Conservation (phyloP, 108 stramenopile species). For the Discostella stelligeroides region DNA sequence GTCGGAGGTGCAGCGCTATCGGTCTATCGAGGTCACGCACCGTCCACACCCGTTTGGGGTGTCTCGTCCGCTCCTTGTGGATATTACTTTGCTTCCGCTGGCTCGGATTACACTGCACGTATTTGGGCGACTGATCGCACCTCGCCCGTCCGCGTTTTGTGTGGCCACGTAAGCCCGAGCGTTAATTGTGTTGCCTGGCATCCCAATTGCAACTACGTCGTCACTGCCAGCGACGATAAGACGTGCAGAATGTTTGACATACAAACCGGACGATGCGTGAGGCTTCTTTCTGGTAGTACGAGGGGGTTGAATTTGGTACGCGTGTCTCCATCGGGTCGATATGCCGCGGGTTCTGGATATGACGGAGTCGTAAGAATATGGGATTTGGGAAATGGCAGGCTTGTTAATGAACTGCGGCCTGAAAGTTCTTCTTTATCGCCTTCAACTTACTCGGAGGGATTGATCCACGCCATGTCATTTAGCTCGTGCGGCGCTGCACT, state of each 20-base stretch:
- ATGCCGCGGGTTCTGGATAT: constrained; percentile 76
- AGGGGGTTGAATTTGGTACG: constrained; percentile 69
- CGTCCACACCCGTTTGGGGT: constrained; percentile 79
- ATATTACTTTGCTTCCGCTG: constrained; percentile 96
- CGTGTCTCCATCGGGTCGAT: constrained; percentile 75
- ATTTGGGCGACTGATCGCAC: constrained; percentile 94
- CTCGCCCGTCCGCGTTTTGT: constrained; percentile 88
- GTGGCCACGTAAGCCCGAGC: constrained; percentile 88
- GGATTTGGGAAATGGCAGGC: constrained; percentile 83
- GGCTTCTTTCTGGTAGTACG: constrained; percentile 84
- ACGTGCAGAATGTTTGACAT: constrained; percentile 96
- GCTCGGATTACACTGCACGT: constrained; percentile 88
- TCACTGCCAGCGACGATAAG: constrained; percentile 91
- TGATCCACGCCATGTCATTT: constrained; percentile 70
- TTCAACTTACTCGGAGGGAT: constrained; percentile 26
- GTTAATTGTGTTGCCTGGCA: constrained; percentile 93
- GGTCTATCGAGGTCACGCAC: constrained; percentile 85
- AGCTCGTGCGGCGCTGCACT: constrained; percentile 82
- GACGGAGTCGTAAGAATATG: constrained; percentile 74
- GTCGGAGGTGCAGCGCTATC: constrained; percentile 80
- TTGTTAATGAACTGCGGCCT: constrained; percentile 76
- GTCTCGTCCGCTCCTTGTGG: constrained; percentile 86
- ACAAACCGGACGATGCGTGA: constrained; percentile 88
- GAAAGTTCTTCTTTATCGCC: constrained; percentile 1
- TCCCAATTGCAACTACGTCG: constrained; percentile 94